Evolutionary conservation across 345 rosid species (phyloP), one percentile per base, ranked within the genome.

Genomic region (Stellera chamaejasme): DNA sequence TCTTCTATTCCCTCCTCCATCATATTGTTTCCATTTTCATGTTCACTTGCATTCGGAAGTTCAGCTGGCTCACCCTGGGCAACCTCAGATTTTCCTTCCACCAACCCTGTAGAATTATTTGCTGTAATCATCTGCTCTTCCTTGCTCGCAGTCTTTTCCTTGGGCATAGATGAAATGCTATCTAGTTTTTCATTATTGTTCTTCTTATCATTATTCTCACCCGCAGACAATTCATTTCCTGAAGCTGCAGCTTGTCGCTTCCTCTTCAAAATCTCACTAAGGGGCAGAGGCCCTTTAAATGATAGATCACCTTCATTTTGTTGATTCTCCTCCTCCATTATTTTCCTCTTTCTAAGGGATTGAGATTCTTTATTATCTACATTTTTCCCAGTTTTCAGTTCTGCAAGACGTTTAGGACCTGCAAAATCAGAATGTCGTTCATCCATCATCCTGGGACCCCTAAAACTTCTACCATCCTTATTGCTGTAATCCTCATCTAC

Each of bases 211-310:
- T 58, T 66, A 59, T 55, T 46, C 3, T 32, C 39, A 53, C 28
- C 59, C 45, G 23, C 27, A 12, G 68, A 60, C 53, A 67, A 43
- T 13, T 41, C 65, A 59, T 62, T 60, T 15, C 70, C 73, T 48
- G 70, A 70, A 55, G 66, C 72, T 64, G 73, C 65, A 51, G 66
- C 66, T 65, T 59, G 82, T 74, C 83, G 77, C 75, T 91, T 88
- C 57, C 96, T 83, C 76, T 73, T 91, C 64, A 88, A 76, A 71
- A 91, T 87, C 81, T 81, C 95, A 48, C 86, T 83, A 23, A 91
- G 77, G 55, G 98, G 84, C 81, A 83, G 74, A 9, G 98, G 98
- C 60, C 91, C 92, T 58, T 83, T 81, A 66, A 91, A 91, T 9
- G 95, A 72, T 45, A 70, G 61, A 48, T 64, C 70, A 46, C 71